Conservation (phyloP, 257 asterid genomes). For the Solanum dulcamara region DNA sequence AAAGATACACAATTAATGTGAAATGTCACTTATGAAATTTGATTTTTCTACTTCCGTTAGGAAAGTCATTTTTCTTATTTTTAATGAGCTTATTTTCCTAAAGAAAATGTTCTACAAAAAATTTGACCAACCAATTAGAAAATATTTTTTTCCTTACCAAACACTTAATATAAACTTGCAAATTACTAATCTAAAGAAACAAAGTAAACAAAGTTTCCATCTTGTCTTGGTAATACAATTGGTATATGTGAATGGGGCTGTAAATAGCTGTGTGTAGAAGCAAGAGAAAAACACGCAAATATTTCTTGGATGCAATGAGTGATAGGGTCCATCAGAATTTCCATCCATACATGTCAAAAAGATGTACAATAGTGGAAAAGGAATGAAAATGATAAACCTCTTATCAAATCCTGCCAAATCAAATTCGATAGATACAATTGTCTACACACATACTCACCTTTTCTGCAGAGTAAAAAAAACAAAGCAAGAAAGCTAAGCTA, state of each 20-base stretch:
- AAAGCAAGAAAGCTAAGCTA: not conserved
- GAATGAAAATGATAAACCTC: not conserved
- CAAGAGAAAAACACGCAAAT: not conserved
- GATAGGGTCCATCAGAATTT: not conserved
- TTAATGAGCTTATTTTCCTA: too few species aligned
- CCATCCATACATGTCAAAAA: not conserved
- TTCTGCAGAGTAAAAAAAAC: not conserved
- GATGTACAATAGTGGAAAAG: not conserved
- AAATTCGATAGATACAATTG: not conserved
- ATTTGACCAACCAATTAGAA: too few species aligned
- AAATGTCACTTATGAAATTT: too few species aligned
- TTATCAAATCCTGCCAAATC: not conserved
- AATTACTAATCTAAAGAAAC: not conserved
- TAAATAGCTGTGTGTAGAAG: not conserved
- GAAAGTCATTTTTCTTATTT: too few species aligned
- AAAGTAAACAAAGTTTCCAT: not conserved
- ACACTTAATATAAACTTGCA: not conserved
- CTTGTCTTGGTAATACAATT: not conserved
- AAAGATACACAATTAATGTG: too few species aligned
- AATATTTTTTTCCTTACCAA: too few species aligned
- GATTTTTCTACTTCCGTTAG: too few species aligned
- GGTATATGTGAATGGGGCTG: not conserved
- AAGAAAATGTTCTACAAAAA: too few species aligned
- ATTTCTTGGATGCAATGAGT: not conserved
- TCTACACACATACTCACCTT: not conserved